Conservation (phyloP, 306 rosid genomes). For the Urtica urens region DNA sequence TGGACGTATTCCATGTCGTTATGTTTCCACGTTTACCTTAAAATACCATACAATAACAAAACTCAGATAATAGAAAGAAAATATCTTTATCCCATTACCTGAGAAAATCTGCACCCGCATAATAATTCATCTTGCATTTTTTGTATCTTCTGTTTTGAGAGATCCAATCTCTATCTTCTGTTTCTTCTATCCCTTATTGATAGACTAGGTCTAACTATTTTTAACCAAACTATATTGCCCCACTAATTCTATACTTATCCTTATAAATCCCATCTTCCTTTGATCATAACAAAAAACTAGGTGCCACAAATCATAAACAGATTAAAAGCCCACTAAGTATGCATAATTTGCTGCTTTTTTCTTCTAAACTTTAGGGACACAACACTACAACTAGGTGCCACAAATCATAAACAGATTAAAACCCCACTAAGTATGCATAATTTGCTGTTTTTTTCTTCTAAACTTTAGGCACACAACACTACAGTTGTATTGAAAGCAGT, state of each 20-base stretch:
- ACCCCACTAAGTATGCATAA: too few relatives aligned
- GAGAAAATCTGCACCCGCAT: slow-evolving; percentile 73
- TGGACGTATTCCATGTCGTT: slow-evolving; percentile 64
- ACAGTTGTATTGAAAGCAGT: not conserved
- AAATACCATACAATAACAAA: slow-evolving; percentile 11
- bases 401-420: too few relatives aligned
- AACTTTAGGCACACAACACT: not conserved
- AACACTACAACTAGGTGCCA: too few relatives aligned
- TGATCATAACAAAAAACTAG: not conserved
- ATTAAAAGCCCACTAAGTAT: too few relatives aligned
- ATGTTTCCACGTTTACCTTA: slow-evolving; percentile 74
- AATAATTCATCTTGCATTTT: slow-evolving; percentile 57
- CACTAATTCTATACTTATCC: too few relatives aligned
- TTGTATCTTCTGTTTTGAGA: slow-evolving; percentile 15
- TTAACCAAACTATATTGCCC: too few relatives aligned
- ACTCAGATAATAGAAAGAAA: slow-evolving; percentile 8
- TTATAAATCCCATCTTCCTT: not conserved
- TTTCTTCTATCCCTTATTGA: too few relatives aligned
- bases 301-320: too few relatives aligned
- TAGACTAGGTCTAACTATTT: too few relatives aligned
- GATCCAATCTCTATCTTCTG: not conserved
- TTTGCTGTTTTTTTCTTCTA: too few relatives aligned
- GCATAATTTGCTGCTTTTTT: too few relatives aligned
- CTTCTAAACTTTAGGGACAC: too few relatives aligned
- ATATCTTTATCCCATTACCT: slow-evolving; percentile 26